Evolutionary conservation across 1,284 basidiomycete genomes (phyloP).

Genomic region (Cryptococcus depauperatus): DNA sequence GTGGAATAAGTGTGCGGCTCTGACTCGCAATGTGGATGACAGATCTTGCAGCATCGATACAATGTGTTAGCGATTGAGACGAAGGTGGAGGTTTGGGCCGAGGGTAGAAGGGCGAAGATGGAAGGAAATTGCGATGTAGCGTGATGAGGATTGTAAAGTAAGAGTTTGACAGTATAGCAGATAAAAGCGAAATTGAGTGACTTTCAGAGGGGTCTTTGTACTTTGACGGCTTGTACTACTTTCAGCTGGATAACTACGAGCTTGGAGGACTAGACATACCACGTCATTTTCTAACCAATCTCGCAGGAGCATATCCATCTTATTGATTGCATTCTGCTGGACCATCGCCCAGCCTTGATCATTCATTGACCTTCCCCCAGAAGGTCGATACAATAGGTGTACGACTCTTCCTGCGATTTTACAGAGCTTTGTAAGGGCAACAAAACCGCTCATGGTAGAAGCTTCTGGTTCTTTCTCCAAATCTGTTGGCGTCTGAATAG

Average conservation of each 20-base stretch:
- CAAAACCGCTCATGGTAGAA: conserved; percentile 61
- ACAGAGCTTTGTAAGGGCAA: conserved; percentile 66
- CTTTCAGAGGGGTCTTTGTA: conserved; percentile 47
- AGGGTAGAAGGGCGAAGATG: conserved; percentile 36
- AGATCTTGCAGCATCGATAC: conserved; percentile 41
- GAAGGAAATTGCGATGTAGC: conserved; percentile 75
- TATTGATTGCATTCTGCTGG: conserved; percentile 64
- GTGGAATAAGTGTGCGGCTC: conserved; percentile 72
- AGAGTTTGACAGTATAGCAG: conserved; percentile 77
- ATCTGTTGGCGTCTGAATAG: conserved; percentile 37
- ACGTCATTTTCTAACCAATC: conserved; percentile 66
- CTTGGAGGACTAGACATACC: conserved; percentile 16
- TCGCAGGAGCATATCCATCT: conserved; percentile 63
- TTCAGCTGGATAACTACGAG: not conserved
- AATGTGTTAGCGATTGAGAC: conserved; percentile 37
- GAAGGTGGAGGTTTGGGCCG: conserved; percentile 38
- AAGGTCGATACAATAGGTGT: conserved; percentile 38
- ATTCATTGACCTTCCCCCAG: conserved; percentile 25
- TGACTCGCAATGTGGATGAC: conserved; percentile 71
- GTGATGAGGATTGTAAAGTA: conserved; percentile 83
- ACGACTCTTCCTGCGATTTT: conserved; percentile 70
- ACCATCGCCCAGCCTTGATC: conserved; percentile 65
- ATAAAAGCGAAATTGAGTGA: conserved; percentile 51
- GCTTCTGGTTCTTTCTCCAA: conserved; percentile 45
- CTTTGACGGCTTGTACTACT: conserved; percentile 53